Conservation (phyloP, 2,329 filamentous ascomycete genomes). For the Aphanoascus verrucosus region DNA sequence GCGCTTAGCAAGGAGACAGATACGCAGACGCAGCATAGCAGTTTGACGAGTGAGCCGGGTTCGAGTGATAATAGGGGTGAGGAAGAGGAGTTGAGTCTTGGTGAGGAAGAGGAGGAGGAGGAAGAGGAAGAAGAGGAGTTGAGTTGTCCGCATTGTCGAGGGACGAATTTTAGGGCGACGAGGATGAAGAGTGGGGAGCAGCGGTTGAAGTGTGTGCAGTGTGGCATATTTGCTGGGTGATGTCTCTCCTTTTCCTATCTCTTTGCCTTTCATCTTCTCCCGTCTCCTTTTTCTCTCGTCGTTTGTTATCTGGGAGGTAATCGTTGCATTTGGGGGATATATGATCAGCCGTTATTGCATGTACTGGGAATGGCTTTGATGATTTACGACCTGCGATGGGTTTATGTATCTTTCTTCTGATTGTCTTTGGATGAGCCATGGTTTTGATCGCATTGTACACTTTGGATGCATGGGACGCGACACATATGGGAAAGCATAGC, state of each 20-base stretch:
- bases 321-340: too few relatives aligned
- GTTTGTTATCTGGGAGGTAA: not conserved
- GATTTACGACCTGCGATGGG: not conserved
- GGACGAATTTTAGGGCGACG: constrained; percentile 52
- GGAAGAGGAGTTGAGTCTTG: constrained; percentile 23
- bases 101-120: constrained; percentile 22
- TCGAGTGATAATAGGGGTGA: constrained; percentile 36
- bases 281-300: not conserved
- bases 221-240: constrained; percentile 19
- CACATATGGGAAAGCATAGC: not conserved
- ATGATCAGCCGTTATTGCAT: not conserved
- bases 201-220: constrained; percentile 52
- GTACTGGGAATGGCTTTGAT: not conserved
- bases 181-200: constrained; percentile 44
- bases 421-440: not conserved
- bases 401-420: not conserved
- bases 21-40: constrained; percentile 9
- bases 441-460: not conserved
- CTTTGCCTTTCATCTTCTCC: not conserved
- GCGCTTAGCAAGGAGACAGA: constrained; percentile 15
- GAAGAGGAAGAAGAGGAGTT: constrained; percentile 41
- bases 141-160: constrained; percentile 49
- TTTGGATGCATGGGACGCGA: not conserved
- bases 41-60: constrained; percentile 6
- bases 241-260: not conserved